Base-by-base conservation (phyloP, 176 grass and related monocot species). In the Triticum urartu region DNA sequence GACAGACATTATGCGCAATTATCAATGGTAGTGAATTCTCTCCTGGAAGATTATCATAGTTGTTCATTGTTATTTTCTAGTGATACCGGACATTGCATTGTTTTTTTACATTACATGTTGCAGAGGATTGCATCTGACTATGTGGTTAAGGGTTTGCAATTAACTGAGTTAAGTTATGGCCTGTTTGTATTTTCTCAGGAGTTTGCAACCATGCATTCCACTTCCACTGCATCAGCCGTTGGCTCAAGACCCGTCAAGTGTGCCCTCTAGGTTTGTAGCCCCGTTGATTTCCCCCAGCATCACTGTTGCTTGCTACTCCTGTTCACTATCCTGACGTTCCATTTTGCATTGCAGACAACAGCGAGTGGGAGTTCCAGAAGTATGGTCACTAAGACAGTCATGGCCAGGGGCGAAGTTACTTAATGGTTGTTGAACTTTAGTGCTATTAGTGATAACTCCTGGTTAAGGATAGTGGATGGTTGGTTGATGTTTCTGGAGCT, bases 311-410 rank as follows among this genome's bases (percentile, higher is more conserved):
- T 83, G 32, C 28, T 84, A 66, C 21, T 32, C 28, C 28, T 2
- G 28, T 64, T 40, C n/a, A 40, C 26, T 48, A 78, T 67, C 9
- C 38, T 87, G 33, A 75, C 25, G 14, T 47, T 84, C 8, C 10
- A 28, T 40, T 76, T 52, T 84, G 30, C 62, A 74, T 38, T 88
- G 61, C 94, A 99, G 97, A 99, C 81, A 99, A 96, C 81, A 99
- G 97, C 25, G 97, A 99, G 82, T 99, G 97, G 97, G 97, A 96
- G 72, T 99, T 99, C 87, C 97, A 99, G 92, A 99, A 96, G 89
- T 99, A 99, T 78, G 97, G 94, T 82, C 92, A 96, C 67, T 99
- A 94, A 93, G 71, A 73, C 18, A 11, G 9, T 59, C n/a, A 1
- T 61, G 76, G 54, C 64, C 83, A 47, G 1, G 43, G 61, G 26